Evolutionary conservation across 129 eudicot genomes (phyloP).

Genomic region (Erigeron canadensis): DNA sequence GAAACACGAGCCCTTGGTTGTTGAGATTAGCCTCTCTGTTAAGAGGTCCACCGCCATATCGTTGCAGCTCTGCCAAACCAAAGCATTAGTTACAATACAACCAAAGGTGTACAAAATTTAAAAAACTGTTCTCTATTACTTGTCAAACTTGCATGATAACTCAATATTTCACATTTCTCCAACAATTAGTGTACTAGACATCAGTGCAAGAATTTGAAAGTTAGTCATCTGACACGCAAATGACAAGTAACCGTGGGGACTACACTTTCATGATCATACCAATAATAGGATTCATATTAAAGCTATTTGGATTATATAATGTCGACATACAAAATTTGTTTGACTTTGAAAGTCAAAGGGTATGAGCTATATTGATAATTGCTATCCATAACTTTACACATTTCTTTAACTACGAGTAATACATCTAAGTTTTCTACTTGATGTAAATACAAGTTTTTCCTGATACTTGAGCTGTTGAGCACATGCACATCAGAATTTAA

Average conservation of each 20-base stretch:
- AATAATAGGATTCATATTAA: not conserved
- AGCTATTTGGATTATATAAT: not conserved
- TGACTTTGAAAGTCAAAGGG: not conserved
- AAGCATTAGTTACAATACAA: conserved; percentile 14
- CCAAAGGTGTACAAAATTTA: not conserved
- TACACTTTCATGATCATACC: not conserved
- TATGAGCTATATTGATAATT: conserved; percentile 2
- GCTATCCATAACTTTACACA: not conserved
- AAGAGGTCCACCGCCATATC: conserved; percentile 58
- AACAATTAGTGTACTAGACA: not conserved
- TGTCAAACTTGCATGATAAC: not conserved
- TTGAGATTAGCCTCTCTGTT: conserved; percentile 35
- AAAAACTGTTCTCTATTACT: not conserved
- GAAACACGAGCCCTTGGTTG: conserved; percentile 37
- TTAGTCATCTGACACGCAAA: too few relatives aligned
- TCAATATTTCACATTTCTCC: not conserved
- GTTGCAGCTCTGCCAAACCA: conserved; percentile 59
- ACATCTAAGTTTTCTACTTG: not conserved
- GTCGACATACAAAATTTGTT: not conserved
- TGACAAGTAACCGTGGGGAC: not conserved
- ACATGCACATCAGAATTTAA: not conserved
- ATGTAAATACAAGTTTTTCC: not conserved
- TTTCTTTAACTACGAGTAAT: not conserved
- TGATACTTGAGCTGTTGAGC: not conserved
- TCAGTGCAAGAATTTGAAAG: too few relatives aligned